These are phyloP conservation scores for Neoarthrinium moseri DNA, from an alignment of 2,329 filamentous ascomycete species.

Conservation along the genomic window DNA sequence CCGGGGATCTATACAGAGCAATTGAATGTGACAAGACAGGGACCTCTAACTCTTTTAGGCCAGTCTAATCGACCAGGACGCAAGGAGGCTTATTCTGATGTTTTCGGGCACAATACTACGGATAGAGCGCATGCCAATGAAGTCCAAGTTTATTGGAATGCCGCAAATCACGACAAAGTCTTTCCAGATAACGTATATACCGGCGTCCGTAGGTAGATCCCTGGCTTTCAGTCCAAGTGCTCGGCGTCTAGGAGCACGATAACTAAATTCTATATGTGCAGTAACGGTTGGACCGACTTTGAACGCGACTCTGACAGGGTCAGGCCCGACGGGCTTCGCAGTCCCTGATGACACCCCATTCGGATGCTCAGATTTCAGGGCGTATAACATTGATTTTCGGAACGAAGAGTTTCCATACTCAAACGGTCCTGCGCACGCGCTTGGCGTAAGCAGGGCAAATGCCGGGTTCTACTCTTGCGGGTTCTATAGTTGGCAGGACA, in stretches of 20 bases:
- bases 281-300: constrained; percentile 63
- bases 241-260: constrained; percentile 32
- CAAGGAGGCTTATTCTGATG: constrained; percentile 29
- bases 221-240: constrained; percentile 47
- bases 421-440: constrained; percentile 57
- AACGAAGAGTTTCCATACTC: constrained; percentile 54
- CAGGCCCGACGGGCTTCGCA: constrained; percentile 59
- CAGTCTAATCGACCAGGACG: constrained; percentile 42
- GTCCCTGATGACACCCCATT: constrained; percentile 62
- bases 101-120: constrained; percentile 1
- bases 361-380: constrained; percentile 61
- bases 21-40: constrained; percentile 62
- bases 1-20: constrained; percentile 62
- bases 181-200: constrained; percentile 7
- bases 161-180: constrained; percentile 5
- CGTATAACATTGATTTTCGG: constrained; percentile 65
- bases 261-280: background rate
- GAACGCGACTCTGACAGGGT: constrained; percentile 60
- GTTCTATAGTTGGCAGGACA: constrained; percentile 69
- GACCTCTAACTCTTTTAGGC: constrained; percentile 61
- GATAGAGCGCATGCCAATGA: constrained; percentile 46
- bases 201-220: background rate
- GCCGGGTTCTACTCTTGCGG: constrained; percentile 66
- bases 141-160: constrained; percentile 8
- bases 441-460: constrained; percentile 64